Percentiles rank a stretch among this genome's conserved stretches.
Evolutionary conservation across 2,329 filamentous ascomycete genomes (phyloP).

Genomic region (Nannizziopsis arthrosporioides): DNA sequence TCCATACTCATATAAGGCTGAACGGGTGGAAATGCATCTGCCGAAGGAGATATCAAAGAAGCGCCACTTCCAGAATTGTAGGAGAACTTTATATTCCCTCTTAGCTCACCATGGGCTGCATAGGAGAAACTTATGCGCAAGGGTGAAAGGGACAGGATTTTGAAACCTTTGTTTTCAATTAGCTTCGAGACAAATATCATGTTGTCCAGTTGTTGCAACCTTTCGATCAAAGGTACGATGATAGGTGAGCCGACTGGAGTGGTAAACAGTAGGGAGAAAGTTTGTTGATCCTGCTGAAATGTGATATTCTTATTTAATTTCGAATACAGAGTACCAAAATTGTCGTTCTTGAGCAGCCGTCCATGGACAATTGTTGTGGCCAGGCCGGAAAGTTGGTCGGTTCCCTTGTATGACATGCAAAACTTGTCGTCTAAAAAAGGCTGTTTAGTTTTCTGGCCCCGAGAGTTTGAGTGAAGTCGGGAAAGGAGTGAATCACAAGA

Average conservation of each 20-base stretch:
- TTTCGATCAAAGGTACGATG: slow-evolving; percentile 27
- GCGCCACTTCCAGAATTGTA: slow-evolving; percentile 17
- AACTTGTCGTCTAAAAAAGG: slow-evolving; percentile 25
- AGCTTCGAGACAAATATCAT: slow-evolving; percentile 27
- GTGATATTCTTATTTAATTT: slow-evolving; percentile 24
- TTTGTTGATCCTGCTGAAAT: slow-evolving; percentile 24
- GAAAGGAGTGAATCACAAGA: not conserved
- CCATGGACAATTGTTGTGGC: slow-evolving; percentile 30
- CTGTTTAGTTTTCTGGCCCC: not conserved
- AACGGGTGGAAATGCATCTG: not conserved
- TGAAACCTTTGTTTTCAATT: slow-evolving; percentile 26
- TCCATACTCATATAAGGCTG: slow-evolving; percentile 22
- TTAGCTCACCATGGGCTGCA: slow-evolving; percentile 21
- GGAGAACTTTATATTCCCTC: slow-evolving; percentile 25
- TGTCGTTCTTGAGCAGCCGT: slow-evolving; percentile 21
- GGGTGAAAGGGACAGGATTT: slow-evolving; percentile 25
- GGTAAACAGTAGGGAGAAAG: slow-evolving; percentile 31
- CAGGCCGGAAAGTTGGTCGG: slow-evolving; percentile 24
- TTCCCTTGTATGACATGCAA: slow-evolving; percentile 29
- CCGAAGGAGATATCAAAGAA: slow-evolving; percentile 10
- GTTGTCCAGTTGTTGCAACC: slow-evolving; percentile 30
- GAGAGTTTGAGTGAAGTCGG: not conserved
- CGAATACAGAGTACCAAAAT: slow-evolving; percentile 20
- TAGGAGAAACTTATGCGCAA: slow-evolving; percentile 28
- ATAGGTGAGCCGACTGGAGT: slow-evolving; percentile 27